A percentile compares a stretch with the other conserved stretches of the same genome.
phyloP scores from a whole-genome alignment of 2,329 filamentous ascomycete species.

The Cladorrhinum sp. region DNA sequence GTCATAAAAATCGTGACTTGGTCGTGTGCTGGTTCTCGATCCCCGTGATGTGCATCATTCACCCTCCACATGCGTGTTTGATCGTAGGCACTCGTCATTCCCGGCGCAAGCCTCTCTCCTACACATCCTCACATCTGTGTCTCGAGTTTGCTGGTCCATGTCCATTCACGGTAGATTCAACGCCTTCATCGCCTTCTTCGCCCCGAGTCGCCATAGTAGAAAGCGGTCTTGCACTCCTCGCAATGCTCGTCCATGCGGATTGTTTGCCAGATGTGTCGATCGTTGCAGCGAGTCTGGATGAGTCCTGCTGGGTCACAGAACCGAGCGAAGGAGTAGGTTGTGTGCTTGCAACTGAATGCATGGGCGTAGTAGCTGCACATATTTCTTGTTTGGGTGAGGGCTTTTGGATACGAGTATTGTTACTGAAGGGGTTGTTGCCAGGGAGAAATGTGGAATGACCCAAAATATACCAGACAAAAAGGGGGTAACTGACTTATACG shows the following conservation, averaged over 20 bases:
- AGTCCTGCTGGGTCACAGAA: conserved; percentile 36
- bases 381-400: background rate
- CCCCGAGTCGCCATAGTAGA: background rate
- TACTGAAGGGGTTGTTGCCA: background rate
- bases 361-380: conserved; percentile 42
- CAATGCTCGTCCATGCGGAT: conserved; percentile 36
- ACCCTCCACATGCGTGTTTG: too few relatives aligned
- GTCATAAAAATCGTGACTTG: too few relatives aligned
- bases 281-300: conserved; percentile 36
- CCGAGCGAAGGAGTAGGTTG: conserved; percentile 35
- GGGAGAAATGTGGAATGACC: background rate
- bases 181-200: background rate
- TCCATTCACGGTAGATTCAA: too few relatives aligned
- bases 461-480: background rate
- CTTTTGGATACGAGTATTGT: background rate
- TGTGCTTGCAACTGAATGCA: conserved; percentile 36
- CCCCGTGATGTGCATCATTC: background rate
- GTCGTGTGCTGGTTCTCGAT: background rate
- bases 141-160: too few relatives aligned
- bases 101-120: too few relatives aligned
- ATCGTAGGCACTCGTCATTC: too few relatives aligned
- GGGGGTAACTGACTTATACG: background rate
- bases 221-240: conserved; percentile 35
- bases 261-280: conserved; percentile 36
- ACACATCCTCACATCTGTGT: too few relatives aligned